These are phyloP conservation scores for Lathyrus tuberosus DNA, from an alignment of 306 rosid genomes.

Conservation along the genomic window DNA sequence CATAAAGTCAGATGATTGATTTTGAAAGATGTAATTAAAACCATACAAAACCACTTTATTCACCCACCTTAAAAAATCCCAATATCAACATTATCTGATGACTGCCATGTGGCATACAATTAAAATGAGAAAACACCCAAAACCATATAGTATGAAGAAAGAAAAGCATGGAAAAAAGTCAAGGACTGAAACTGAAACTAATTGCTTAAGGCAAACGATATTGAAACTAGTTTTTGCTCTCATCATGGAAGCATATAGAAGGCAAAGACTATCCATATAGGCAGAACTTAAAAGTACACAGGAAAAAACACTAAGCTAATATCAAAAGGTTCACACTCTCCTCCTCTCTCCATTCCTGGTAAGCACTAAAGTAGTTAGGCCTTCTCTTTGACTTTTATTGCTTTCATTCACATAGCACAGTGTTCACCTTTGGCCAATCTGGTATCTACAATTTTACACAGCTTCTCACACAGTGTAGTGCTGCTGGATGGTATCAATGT, in stretches of 20 bases:
- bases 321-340: conserved; percentile 6
- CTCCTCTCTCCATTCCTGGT: conserved; percentile 36
- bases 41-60: conserved; percentile 31
- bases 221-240: conserved; percentile 44
- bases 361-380: conserved; percentile 41
- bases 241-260: conserved; percentile 40
- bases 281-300: conserved; percentile 47
- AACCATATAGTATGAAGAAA: conserved; percentile 16
- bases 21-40: not conserved
- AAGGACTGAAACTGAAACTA: conserved; percentile 41
- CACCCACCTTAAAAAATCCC: conserved; percentile 32
- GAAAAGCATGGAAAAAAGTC: conserved; percentile 10
- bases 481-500: conserved; percentile 93
- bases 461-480: conserved; percentile 84
- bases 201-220: conserved; percentile 29
- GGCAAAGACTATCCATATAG: conserved; percentile 43
- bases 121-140: conserved; percentile 35
- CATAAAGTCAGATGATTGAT: not conserved
- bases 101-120: conserved; percentile 30
- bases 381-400: conserved; percentile 38
- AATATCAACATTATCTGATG: conserved; percentile 28
- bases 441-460: conserved; percentile 37
- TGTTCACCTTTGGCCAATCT: conserved; percentile 31
- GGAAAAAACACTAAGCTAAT: conserved; percentile 6
- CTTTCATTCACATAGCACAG: conserved; percentile 22